phyloP scores from a whole-genome alignment of 1,284 basidiomycete genomes.

The Tilletia caries region DNA sequence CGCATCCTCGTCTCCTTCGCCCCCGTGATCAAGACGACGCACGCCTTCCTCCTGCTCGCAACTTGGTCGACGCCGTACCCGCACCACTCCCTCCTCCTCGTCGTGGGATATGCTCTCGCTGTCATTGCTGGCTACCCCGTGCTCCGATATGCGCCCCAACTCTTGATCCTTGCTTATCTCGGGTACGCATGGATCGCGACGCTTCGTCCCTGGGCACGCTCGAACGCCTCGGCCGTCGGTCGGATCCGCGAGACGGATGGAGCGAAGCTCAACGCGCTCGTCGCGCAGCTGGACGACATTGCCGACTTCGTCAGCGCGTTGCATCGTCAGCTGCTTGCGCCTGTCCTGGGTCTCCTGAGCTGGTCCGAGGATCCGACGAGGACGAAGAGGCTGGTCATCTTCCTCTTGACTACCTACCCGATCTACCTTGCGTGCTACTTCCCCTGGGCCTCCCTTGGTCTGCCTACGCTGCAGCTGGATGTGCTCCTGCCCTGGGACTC shows the following conservation, averaged over 20 bases:
- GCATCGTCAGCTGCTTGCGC: slow-evolving; percentile 30
- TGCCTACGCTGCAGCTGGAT: slow-evolving; percentile 8
- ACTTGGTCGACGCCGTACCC: slow-evolving; percentile 33
- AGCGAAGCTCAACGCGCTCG: slow-evolving; percentile 33
- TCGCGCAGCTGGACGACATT: slow-evolving; percentile 42
- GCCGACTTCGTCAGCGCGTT: slow-evolving; percentile 44
- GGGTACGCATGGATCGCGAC: slow-evolving; percentile 28
- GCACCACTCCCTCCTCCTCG: slow-evolving; percentile 35
- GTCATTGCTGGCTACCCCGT: slow-evolving; percentile 50
- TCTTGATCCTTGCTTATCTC: slow-evolving; percentile 34
- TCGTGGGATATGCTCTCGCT: slow-evolving; percentile 38
- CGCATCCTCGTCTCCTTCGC: slow-evolving; percentile 14
- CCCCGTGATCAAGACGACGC: slow-evolving; percentile 33
- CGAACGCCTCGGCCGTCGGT: not conserved
- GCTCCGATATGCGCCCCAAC: slow-evolving; percentile 47
- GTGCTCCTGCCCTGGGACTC: not conserved
- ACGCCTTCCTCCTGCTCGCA: slow-evolving; percentile 38
- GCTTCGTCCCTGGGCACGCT: not conserved
- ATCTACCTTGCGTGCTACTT: slow-evolving; percentile 45
- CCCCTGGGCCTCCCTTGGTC: slow-evolving; percentile 26
- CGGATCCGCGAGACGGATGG: slow-evolving; percentile 8
- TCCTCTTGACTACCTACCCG: slow-evolving; percentile 48
- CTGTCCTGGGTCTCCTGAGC: slow-evolving; percentile 29
- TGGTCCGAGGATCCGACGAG: slow-evolving; percentile 30
- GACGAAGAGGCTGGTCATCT: slow-evolving; percentile 35